A percentile compares a stretch with the other conserved stretches of the same genome.
Conservation (phyloP, 306 rosid species). For the Oxytropis ochrocephala region DNA sequence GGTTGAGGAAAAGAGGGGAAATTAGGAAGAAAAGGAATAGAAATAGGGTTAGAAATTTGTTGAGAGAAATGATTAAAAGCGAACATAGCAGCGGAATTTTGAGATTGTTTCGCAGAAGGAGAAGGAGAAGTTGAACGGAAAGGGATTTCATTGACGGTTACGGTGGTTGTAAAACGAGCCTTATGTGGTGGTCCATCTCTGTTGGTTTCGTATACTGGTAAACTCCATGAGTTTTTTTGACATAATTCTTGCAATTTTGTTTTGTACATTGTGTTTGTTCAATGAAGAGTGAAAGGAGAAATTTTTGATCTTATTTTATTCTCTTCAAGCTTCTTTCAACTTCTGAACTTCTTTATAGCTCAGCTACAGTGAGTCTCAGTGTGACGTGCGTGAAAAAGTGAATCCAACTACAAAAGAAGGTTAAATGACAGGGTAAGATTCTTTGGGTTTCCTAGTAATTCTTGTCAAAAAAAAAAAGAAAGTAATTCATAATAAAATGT, state of each 20-base stretch:
- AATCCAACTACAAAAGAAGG: too few species aligned
- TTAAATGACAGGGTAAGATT: too few species aligned
- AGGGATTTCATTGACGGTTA: slow-evolving; percentile 21
- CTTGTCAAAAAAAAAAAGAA: too few species aligned
- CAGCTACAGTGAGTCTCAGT: too few species aligned
- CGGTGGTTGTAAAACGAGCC: slow-evolving; percentile 35
- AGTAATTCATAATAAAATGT: too few species aligned
- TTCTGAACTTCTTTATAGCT: too few species aligned
- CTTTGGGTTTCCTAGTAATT: too few species aligned
- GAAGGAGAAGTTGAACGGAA: slow-evolving; percentile 7
- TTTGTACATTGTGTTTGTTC: slow-evolving; percentile 45
- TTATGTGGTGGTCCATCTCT: slow-evolving; percentile 46
- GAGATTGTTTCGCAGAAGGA: slow-evolving; percentile 38
- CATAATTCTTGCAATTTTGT: slow-evolving; percentile 51
- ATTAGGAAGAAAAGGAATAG: not conserved
- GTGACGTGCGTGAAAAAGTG: too few species aligned
- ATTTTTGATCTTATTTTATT: too few species aligned
- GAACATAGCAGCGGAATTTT: slow-evolving; percentile 51
- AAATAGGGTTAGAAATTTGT: not conserved
- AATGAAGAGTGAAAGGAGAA: too few species aligned
- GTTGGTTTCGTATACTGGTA: slow-evolving; percentile 27
- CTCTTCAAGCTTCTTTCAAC: too few species aligned
- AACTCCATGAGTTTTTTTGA: slow-evolving; percentile 36
- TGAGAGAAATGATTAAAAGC: slow-evolving; percentile 42
- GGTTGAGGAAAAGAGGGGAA: not conserved